Conservation (phyloP, 805 yeast species). For the Ascoidea asiatica region DNA sequence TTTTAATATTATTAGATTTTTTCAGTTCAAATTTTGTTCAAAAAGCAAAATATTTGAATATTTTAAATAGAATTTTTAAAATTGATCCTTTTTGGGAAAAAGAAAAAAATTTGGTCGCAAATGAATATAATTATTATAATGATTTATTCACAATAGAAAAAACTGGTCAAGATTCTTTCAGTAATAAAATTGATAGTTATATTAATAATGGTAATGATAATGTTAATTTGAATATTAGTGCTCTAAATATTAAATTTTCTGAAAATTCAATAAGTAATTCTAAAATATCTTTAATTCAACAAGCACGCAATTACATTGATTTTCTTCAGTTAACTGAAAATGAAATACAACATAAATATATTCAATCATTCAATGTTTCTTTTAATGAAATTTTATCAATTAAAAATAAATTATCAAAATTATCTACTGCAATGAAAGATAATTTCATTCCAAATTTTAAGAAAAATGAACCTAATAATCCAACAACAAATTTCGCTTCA, state of each 20-base stretch:
- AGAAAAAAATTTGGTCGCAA: too few species aligned
- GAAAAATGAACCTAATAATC: too few species aligned
- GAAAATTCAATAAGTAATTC: neutral
- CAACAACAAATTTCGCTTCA: too few species aligned
- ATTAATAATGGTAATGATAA: too few species aligned
- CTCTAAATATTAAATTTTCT: neutral
- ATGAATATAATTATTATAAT: too few species aligned
- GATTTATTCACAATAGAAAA: neutral
- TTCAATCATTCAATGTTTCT: neutral
- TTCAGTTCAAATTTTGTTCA: too few species aligned
- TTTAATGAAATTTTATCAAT: neutral
- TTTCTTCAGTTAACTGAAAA: neutral
- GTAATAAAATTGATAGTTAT: neutral
- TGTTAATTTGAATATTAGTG: neutral
- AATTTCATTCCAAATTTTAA: neutral
- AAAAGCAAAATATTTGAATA: neutral
- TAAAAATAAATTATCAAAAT: too few species aligned
- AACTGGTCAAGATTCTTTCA: too few species aligned
- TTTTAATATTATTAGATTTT: neutral
- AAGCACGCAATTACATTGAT: neutral
- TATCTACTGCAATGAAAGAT: neutral
- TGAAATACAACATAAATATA: neutral
- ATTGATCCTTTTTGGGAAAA: too few species aligned
- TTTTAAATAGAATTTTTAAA: too few species aligned
- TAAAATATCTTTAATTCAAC: neutral